phyloP scores from a whole-genome alignment of 768 basidiomycete genomes.

The Phylloporus sp. region DNA sequence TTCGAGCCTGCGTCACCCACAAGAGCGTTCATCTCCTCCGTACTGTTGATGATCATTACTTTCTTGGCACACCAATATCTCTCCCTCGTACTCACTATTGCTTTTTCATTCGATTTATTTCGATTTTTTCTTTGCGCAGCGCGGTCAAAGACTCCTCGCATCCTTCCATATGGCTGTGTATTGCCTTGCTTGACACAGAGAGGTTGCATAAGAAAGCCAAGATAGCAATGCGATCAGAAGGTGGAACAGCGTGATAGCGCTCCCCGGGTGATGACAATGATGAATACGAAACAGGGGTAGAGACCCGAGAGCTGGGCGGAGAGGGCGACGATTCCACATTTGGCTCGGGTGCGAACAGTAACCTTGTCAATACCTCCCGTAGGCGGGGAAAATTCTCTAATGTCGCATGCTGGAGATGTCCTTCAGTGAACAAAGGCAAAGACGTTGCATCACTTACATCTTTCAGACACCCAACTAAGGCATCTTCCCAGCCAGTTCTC shows the following conservation, averaged over 20 bases:
- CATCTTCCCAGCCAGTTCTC: slow-evolving; percentile 88
- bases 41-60: slow-evolving; percentile 35
- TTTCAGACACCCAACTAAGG: slow-evolving; percentile 81
- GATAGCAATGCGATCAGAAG: slow-evolving; percentile 79
- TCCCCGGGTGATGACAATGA: slow-evolving; percentile 53
- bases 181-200: slow-evolving; percentile 83
- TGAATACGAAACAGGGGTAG: slow-evolving; percentile 41
- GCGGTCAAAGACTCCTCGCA: slow-evolving; percentile 89
- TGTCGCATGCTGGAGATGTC: slow-evolving; percentile 60
- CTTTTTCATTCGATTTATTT: slow-evolving; percentile 86
- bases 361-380: slow-evolving; percentile 61
- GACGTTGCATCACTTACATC: slow-evolving; percentile 56
- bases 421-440: slow-evolving; percentile 1
- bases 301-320: slow-evolving; percentile 44
- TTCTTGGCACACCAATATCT: slow-evolving; percentile 7
- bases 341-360: slow-evolving; percentile 65
- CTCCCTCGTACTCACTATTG: slow-evolving; percentile 59
- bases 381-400: slow-evolving; percentile 66
- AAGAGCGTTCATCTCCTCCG: slow-evolving; percentile 71
- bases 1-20: slow-evolving; percentile 48
- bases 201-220: slow-evolving; percentile 86
- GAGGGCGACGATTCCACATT: slow-evolving; percentile 37
- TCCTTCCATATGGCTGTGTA: slow-evolving; percentile 85
- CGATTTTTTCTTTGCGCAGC: slow-evolving; percentile 91
- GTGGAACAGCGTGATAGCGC: slow-evolving; percentile 67